A percentile compares a stretch with the other conserved stretches of the same genome.
Evolutionary conservation across 768 basidiomycete species (phyloP).

Genomic region (Boletus sensibilis): DNA sequence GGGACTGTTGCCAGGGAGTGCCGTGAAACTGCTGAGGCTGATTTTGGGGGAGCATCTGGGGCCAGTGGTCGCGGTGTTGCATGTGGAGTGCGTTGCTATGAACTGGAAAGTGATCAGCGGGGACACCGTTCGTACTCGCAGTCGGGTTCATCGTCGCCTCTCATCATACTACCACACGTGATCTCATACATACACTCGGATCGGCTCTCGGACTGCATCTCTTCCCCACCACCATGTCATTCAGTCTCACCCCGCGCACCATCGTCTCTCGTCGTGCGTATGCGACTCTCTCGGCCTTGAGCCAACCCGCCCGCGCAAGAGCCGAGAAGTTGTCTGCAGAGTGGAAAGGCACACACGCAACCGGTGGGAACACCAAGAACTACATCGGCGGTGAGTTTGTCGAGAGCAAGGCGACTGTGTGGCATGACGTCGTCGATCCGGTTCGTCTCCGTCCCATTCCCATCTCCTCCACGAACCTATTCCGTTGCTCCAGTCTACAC

Average conservation of each 20-base stretch:
- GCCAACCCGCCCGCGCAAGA: slow-evolving; percentile 52
- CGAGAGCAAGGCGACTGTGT: slow-evolving; percentile 73
- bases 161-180: slow-evolving; percentile 10
- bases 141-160: slow-evolving; percentile 19
- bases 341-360: slow-evolving; percentile 86
- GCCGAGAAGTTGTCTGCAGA: slow-evolving; percentile 69
- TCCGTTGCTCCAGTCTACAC: slow-evolving; percentile 63
- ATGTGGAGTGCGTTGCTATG: slow-evolving; percentile 14
- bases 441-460: slow-evolving; percentile 45
- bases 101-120: slow-evolving; percentile 14
- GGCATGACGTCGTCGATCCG: slow-evolving; percentile 89
- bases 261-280: slow-evolving; percentile 35
- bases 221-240: slow-evolving; percentile 22
- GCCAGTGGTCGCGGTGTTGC: slow-evolving; percentile 25
- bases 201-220: slow-evolving; percentile 5
- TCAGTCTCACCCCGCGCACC: slow-evolving; percentile 6
- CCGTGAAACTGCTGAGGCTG: slow-evolving; percentile 30
- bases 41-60: slow-evolving; percentile 27
- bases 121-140: slow-evolving; percentile 15
- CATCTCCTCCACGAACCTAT: not conserved
- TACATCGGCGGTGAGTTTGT: slow-evolving; percentile 89
- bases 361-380: slow-evolving; percentile 88
- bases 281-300: slow-evolving; percentile 51
- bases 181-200: not conserved
- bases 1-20: slow-evolving; percentile 34